These are phyloP conservation scores for Wickerhamiella dianesei DNA, from an alignment of 805 yeast genomes.

Conservation along the genomic window DNA sequence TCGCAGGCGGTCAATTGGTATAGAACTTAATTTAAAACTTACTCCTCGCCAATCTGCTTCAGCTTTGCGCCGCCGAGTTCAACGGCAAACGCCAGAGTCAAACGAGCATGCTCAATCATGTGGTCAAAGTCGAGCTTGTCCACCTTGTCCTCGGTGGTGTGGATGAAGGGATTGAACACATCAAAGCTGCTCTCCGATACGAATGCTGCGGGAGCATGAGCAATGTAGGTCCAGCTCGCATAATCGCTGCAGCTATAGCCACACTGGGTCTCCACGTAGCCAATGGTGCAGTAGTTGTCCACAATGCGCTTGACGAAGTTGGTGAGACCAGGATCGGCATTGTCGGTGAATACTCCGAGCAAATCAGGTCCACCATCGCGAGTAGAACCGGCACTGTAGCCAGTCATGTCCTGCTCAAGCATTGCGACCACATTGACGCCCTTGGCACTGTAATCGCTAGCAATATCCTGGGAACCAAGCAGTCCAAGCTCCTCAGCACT, in stretches of 20 bases:
- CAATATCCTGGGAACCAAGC: constrained; percentile 70
- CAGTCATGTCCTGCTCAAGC: constrained; percentile 93
- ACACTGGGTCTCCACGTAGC: constrained; percentile 60
- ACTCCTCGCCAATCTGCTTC: too few relatives aligned
- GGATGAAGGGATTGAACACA: constrained; percentile 54
- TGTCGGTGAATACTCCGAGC: constrained; percentile 68
- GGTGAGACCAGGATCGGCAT: constrained; percentile 40
- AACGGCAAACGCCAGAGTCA: constrained; percentile 55
- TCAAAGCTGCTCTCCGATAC: constrained; percentile 62
- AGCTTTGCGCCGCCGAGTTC: constrained; percentile 39
- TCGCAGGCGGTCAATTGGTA: too few relatives aligned
- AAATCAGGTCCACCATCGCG: constrained; percentile 37
- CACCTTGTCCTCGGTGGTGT: constrained; percentile 61
- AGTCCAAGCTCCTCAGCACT: constrained; percentile 91
- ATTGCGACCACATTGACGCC: constrained; percentile 51
- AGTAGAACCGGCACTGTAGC: constrained; percentile 39
- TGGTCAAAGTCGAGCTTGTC: constrained; percentile 68
- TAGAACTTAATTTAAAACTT: too few relatives aligned
- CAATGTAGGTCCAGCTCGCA: background rate
- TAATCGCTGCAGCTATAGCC: constrained; percentile 86
- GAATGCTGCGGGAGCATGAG: constrained; percentile 71
- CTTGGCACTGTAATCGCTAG: constrained; percentile 35
- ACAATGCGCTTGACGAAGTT: constrained; percentile 49
- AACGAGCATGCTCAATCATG: constrained; percentile 62
- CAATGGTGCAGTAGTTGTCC: constrained; percentile 47